Evolutionary conservation across 305 asterid species (phyloP).

Genomic region (Coffea humblotiana): DNA sequence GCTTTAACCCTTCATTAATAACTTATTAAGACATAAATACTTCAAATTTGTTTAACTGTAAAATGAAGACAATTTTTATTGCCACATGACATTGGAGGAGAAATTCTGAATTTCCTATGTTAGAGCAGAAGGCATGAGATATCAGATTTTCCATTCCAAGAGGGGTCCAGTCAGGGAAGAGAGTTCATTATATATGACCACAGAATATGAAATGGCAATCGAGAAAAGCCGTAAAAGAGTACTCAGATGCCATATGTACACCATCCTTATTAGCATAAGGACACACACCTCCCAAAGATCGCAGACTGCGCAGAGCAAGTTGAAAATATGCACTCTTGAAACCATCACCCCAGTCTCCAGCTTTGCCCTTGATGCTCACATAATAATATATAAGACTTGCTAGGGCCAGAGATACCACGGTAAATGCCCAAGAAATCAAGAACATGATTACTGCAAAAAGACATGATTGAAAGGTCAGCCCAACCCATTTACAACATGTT

Average conservation of each 20-base stretch:
- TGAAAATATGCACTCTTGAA: constrained; percentile 99
- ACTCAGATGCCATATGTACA: background rate
- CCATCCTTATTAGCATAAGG: constrained; percentile 11
- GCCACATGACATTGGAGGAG: background rate
- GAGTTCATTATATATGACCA: background rate
- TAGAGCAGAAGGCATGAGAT: background rate
- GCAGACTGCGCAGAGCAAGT: constrained; percentile 98
- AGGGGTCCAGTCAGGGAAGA: background rate
- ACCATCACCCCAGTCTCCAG: constrained; percentile 99
- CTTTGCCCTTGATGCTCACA: constrained; percentile 97
- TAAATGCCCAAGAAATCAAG: constrained; percentile 91
- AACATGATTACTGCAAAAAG: constrained; percentile 86
- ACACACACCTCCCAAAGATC: constrained; percentile 93
- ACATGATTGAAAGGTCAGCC: constrained; percentile 11
- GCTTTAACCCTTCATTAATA: background rate
- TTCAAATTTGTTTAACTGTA: background rate
- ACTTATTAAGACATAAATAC: background rate
- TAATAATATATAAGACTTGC: constrained; percentile 94
- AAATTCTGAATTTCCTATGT: background rate
- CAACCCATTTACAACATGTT: background rate
- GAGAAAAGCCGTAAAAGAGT: background rate
- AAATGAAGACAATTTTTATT: background rate
- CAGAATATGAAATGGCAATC: background rate
- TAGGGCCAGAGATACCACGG: constrained; percentile 87
- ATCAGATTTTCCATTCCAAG: background rate